phyloP scores from a whole-genome alignment of 139 green algal genomes.

The Chlorella sp. region DNA sequence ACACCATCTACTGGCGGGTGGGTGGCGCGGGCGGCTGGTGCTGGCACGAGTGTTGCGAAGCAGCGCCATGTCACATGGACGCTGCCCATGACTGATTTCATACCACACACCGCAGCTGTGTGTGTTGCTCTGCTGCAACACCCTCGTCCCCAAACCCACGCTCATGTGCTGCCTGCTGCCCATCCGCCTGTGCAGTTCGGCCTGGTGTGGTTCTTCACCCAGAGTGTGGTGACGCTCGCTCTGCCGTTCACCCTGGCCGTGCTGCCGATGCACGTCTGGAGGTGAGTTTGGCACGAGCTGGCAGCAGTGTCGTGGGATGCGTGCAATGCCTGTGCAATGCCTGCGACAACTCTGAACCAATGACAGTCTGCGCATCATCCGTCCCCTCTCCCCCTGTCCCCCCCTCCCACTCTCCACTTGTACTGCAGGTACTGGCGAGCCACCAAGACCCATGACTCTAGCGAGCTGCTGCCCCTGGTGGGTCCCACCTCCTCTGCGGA shows the following conservation, averaged over 20 bases:
- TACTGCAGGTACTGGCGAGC: conserved; percentile 11
- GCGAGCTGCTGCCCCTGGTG: not conserved
- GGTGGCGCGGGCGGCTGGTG: not conserved
- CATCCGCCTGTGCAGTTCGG: not conserved
- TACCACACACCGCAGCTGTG: not conserved
- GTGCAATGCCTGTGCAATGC: not conserved
- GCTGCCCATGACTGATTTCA: not conserved
- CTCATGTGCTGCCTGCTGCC: not conserved
- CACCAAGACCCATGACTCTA: too few species aligned
- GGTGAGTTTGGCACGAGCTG: not conserved
- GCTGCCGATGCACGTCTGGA: conserved; percentile 11
- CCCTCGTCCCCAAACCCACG: not conserved
- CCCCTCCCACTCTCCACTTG: not conserved
- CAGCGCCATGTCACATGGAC: not conserved
- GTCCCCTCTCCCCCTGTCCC: not conserved
- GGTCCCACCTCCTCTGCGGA: not conserved
- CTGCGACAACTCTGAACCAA: too few species aligned
- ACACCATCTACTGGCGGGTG: not conserved
- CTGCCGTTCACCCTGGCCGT: conserved; percentile 5
- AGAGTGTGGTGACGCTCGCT: conserved; percentile 12
- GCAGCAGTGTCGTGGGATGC: not conserved
- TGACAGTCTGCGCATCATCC: not conserved
- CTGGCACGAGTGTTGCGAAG: not conserved
- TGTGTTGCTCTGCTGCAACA: not conserved
- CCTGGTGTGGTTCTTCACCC: conserved; percentile 33